Evolutionary conservation across 2,329 filamentous ascomycete genomes (phyloP), one percentile per base, ranked within the genome.

Genomic region (Colletotrichum incanum): DNA sequence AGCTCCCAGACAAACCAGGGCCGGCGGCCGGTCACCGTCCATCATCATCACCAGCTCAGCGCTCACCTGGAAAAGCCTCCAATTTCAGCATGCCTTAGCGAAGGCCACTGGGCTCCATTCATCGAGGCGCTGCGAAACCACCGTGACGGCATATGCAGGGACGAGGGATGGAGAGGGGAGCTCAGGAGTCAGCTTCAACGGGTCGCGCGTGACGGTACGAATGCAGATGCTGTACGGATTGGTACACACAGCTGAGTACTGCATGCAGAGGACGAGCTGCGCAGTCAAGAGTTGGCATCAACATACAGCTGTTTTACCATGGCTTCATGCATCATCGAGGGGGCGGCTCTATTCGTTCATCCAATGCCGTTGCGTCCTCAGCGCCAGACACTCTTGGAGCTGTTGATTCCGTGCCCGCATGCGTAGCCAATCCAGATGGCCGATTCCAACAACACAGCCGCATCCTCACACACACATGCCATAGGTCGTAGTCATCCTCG

Each of bases 21-120:
- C 39, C 14, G 23, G 6, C 50, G 18, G 41, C 58, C 45, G 28
- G 28, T 49, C 67, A 49, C 31, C 55, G 55, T 56, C 50, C 67
- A 54, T 60, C 62, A 37, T 66, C 54, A 60, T 71, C 39, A 34
- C 52, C 43, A 55, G 45, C 56, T 62, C 55, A 71, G 63, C 68
- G 56, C 63, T 67, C 47, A 37, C 45, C 62, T 47, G 62, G 49
- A 63, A 56, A 61, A 66, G 67, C 68, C 64, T 62, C 55, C 63
- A 67, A 62, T 71, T 58, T 67, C 64, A 55, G 31, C 55, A 43
- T 67, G 56, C 68, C 49, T 67, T 62, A 58, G 64, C 68, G 63
- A 67, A 62, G 41, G 58, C 56, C 49, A 49, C 49, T 12, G 23
- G 56, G 64, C 20, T 45, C 56, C 64, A 45, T 67, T 28, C 49